Conservation (phyloP, 1,284 basidiomycete species). For the Hemileia vastatrix region DNA sequence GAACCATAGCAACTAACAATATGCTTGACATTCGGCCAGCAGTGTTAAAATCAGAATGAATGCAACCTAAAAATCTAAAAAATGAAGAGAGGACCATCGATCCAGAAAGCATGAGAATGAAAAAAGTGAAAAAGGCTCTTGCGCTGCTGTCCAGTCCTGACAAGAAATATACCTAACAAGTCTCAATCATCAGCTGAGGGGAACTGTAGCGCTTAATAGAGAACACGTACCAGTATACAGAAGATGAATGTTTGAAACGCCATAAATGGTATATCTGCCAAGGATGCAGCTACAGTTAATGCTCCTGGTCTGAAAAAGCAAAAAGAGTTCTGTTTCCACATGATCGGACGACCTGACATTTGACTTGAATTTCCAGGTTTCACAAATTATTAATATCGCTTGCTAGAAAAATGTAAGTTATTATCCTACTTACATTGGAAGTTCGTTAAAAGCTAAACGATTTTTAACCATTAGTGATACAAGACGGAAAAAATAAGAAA, state of each 20-base stretch:
- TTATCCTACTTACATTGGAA: conserved; percentile 35
- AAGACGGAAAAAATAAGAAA: too few species aligned
- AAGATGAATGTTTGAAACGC: conserved; percentile 49
- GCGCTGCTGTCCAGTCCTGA: conserved; percentile 46
- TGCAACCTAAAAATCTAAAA: conserved; percentile 55
- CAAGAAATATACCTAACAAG: conserved; percentile 37
- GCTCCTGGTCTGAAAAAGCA: conserved; percentile 71
- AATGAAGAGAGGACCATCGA: conserved; percentile 44
- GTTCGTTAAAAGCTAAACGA: conserved; percentile 55
- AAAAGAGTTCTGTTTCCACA: conserved; percentile 58
- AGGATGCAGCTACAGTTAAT: conserved; percentile 55
- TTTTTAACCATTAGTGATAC: too few species aligned
- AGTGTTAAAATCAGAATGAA: conserved; percentile 51
- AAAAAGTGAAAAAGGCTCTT: conserved; percentile 50
- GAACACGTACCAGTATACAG: conserved; percentile 41
- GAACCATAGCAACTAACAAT: conserved; percentile 54
- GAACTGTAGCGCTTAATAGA: too few species aligned
- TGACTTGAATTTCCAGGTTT: too few species aligned
- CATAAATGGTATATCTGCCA: conserved; percentile 50
- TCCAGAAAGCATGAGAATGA: conserved; percentile 32
- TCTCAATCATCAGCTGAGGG: neutral
- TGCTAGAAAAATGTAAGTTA: too few species aligned
- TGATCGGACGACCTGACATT: conserved; percentile 63
- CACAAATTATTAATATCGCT: conserved; percentile 35
- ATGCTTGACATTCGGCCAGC: conserved; percentile 58